These are phyloP conservation scores for Phytopythium chamaehyphon DNA, from an alignment of 352 stramenopile species.

Conservation along the genomic window DNA sequence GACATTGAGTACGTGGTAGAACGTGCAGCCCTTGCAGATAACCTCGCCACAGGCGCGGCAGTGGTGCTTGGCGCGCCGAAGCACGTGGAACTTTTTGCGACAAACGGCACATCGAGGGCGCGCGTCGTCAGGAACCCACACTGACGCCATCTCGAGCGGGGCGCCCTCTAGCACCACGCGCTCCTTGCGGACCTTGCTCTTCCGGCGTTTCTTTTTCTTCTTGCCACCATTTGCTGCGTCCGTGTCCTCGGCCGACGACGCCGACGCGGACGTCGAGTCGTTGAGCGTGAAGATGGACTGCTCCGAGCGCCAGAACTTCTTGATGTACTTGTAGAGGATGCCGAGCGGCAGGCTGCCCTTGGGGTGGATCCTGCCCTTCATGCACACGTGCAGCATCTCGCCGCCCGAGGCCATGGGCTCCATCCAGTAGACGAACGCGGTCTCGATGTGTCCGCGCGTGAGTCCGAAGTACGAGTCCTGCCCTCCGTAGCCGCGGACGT, in stretches of 20 bases:
- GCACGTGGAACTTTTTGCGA: constrained; percentile 56
- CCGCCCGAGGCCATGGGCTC: constrained; percentile 20
- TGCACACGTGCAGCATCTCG: constrained; percentile 48
- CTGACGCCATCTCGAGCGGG: constrained; percentile 50
- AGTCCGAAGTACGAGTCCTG: constrained; percentile 66
- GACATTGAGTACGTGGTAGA: constrained; percentile 38
- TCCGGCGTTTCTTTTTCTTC: constrained; percentile 4
- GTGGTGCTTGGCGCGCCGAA: constrained; percentile 60
- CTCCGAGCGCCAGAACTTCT: constrained; percentile 47
- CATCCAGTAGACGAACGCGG: constrained; percentile 69
- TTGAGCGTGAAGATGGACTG: constrained; percentile 25
- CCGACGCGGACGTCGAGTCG: constrained; percentile 12
- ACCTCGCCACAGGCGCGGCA: constrained; percentile 71
- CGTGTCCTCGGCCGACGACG: not conserved
- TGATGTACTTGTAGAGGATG: constrained; percentile 57
- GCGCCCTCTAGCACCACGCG: constrained; percentile 21
- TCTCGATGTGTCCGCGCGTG: constrained; percentile 56
- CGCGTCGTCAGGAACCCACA: constrained; percentile 60
- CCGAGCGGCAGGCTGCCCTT: constrained; percentile 56
- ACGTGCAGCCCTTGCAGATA: constrained; percentile 50
- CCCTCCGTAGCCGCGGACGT: constrained; percentile 53
- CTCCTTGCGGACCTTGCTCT: constrained; percentile 12
- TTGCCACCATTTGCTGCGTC: not conserved
- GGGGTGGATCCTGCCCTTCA: constrained; percentile 53
- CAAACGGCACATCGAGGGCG: constrained; percentile 51